Evolutionary conservation across 176 grass and related monocot species (phyloP).

Genomic region (Tuctoria greenei): DNA sequence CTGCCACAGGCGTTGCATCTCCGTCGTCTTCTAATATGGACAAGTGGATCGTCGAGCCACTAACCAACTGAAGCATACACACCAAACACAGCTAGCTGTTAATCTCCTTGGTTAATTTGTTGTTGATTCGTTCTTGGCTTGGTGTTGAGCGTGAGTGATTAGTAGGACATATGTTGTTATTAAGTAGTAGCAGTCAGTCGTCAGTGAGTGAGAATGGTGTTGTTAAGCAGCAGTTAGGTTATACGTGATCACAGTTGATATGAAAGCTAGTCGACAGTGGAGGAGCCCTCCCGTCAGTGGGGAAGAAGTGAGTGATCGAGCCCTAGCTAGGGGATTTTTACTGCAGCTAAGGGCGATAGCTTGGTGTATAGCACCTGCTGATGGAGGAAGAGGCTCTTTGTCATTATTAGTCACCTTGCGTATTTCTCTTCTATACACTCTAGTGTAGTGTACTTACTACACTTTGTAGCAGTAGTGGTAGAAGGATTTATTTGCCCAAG

Average conservation of each 20-base stretch:
- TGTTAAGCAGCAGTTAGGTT: conserved; percentile 30
- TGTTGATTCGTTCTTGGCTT: conserved; percentile 45
- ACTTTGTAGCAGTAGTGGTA: too few relatives aligned
- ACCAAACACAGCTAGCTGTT: too few relatives aligned
- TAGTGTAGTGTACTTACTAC: too few relatives aligned
- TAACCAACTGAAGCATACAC: neutral
- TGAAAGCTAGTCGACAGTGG: too few relatives aligned
- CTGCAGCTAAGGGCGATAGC: conserved; percentile 48
- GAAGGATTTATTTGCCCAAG: too few relatives aligned
- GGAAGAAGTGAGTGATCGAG: conserved; percentile 51
- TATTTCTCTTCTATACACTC: too few relatives aligned
- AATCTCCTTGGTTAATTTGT: too few relatives aligned
- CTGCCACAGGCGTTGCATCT: conserved; percentile 78
- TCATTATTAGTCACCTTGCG: neutral
- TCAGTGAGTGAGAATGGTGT: neutral
- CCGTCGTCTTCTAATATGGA: conserved; percentile 62
- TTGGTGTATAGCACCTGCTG: conserved; percentile 45
- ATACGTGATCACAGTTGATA: conserved; percentile 21
- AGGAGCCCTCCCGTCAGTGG: conserved; percentile 55
- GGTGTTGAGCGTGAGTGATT: neutral
- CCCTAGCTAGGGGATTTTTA: conserved; percentile 60
- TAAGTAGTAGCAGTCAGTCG: neutral
- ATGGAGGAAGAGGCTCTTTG: conserved; percentile 52
- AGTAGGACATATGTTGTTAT: neutral
- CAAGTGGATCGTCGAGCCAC: too few relatives aligned